phyloP scores from a whole-genome alignment of 1,139 yeast species.

The Hyphopichia pseudoburtonii region DNA sequence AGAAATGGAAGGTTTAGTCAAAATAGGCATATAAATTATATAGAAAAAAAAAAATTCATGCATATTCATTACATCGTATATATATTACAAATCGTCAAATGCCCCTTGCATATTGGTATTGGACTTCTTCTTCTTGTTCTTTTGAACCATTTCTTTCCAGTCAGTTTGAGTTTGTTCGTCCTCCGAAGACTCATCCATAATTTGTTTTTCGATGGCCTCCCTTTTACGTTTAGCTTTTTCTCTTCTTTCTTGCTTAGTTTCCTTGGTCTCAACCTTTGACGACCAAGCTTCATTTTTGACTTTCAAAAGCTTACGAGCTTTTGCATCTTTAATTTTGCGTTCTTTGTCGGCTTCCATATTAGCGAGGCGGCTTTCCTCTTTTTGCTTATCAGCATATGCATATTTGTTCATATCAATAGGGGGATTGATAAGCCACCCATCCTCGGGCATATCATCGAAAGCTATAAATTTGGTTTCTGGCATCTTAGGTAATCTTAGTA shows the following conservation, averaged over 20 bases:
- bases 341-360: conserved; percentile 51
- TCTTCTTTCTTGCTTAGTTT: conserved; percentile 60
- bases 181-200: conserved; percentile 45
- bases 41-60: conserved; percentile 5
- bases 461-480: conserved; percentile 72
- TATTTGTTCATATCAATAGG: conserved; percentile 64
- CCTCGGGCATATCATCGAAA: conserved; percentile 49
- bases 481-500: conserved; percentile 87
- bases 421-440: conserved; percentile 68
- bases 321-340: conserved; percentile 46
- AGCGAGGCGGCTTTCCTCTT: conserved; percentile 62
- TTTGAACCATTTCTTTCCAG: conserved; percentile 83
- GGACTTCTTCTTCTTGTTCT: conserved; percentile 57
- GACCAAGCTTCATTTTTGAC: conserved; percentile 82
- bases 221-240: conserved; percentile 63
- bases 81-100: conserved; percentile 65
- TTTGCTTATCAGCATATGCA: conserved; percentile 60
- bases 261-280: conserved; percentile 61
- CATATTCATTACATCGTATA: too few species aligned
- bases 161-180: conserved; percentile 65
- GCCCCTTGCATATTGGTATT: conserved; percentile 50
- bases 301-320: conserved; percentile 46
- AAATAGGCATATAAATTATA: conserved; percentile 2
- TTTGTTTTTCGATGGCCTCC: conserved; percentile 60
- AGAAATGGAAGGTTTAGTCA: conserved; percentile 43